These are phyloP conservation scores for Xanthoceras sorbifolium DNA, from an alignment of 345 rosid genomes.

Conservation along the genomic window DNA sequence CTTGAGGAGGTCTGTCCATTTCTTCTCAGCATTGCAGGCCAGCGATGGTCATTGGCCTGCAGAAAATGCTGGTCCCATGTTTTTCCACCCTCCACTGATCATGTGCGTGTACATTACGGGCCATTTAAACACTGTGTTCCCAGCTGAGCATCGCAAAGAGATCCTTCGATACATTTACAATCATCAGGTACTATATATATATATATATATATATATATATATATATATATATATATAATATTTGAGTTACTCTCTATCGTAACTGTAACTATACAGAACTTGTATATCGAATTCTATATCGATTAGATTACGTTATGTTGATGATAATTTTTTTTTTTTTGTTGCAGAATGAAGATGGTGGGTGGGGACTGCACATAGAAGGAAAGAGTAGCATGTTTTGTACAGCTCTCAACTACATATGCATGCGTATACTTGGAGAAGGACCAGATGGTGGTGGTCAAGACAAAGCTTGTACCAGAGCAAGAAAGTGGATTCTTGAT, in stretches of 20 bases:
- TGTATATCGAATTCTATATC: too few species aligned
- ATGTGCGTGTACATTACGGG: constrained; percentile 43
- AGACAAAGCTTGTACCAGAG: constrained; percentile 35
- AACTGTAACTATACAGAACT: too few species aligned
- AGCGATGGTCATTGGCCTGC: constrained; percentile 46
- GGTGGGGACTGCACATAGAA: constrained; percentile 42
- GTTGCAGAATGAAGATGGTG: constrained; percentile 36
- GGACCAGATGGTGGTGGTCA: constrained; percentile 37
- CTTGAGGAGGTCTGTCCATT: constrained; percentile 32
- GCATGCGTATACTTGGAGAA: constrained; percentile 44
- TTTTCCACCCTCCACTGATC: constrained; percentile 39
- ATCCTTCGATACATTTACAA: constrained; percentile 38
- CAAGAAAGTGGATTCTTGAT: constrained; percentile 37
- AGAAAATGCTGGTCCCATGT: constrained; percentile 40
- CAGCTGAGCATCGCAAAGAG: constrained; percentile 34
- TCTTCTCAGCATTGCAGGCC: constrained; percentile 42
- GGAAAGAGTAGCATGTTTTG: constrained; percentile 43
- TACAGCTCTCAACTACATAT: constrained; percentile 33
- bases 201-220: too few species aligned
- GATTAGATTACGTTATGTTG: too few species aligned
- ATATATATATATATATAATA: too few species aligned
- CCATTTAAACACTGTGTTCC: constrained; percentile 33
- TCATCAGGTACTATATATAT: constrained; percentile 34
- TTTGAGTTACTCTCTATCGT: too few species aligned
- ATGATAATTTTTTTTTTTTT: too few species aligned